A percentile compares a stretch with the other conserved stretches of the same genome.
These are phyloP conservation scores for Daldinia bambusicola DNA, from an alignment of 495 filamentous ascomycete genomes.

Conservation along the genomic window DNA sequence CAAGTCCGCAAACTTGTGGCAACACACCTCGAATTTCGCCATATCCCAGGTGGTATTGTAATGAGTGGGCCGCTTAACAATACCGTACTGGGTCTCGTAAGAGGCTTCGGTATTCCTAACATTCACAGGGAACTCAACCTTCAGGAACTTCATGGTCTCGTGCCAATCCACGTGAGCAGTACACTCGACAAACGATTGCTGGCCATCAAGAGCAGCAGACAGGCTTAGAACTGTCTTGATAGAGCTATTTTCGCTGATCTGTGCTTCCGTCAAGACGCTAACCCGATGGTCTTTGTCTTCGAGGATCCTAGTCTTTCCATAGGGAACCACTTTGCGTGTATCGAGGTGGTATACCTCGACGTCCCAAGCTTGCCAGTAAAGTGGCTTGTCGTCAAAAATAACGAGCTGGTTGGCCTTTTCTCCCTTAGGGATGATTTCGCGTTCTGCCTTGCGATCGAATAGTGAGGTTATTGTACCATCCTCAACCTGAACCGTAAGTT, in stretches of 20 bases:
- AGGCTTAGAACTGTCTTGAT: constrained; percentile 88
- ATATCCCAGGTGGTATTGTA: constrained; percentile 99
- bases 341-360: constrained; percentile 96
- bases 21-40: constrained; percentile 99
- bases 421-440: constrained; percentile 82
- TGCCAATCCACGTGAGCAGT: constrained; percentile 88
- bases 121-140: constrained; percentile 97
- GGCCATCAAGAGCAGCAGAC: constrained; percentile 68
- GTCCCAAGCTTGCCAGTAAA: constrained; percentile 99
- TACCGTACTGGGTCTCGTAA: constrained; percentile 96
- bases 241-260: constrained; percentile 87
- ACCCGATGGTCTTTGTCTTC: constrained; percentile 79
- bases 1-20: constrained; percentile 96
- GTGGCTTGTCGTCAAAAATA: constrained; percentile 96
- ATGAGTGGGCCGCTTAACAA: constrained; percentile 88
- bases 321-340: constrained; percentile 77
- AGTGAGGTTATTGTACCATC: constrained; percentile 84
- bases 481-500: constrained; percentile 75
- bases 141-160: constrained; percentile 97
- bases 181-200: constrained; percentile 80
- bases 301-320: constrained; percentile 72
- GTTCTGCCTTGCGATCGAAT: constrained; percentile 71
- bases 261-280: constrained; percentile 80
- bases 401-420: constrained; percentile 90
- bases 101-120: constrained; percentile 89